phyloP scores from a whole-genome alignment of 176 grass and related monocot species.

The Themeda triandra region DNA sequence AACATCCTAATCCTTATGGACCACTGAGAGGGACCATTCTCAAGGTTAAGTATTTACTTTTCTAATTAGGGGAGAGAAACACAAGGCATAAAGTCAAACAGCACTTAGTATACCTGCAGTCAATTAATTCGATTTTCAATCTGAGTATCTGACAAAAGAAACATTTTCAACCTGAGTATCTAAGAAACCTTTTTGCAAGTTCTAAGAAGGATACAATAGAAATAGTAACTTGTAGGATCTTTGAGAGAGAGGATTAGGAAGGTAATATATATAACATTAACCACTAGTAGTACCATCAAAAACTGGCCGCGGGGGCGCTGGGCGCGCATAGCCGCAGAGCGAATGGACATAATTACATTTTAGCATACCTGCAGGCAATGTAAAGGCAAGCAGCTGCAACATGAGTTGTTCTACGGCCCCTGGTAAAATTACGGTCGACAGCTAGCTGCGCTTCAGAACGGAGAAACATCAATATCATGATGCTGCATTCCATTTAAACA shows the following conservation, averaged over 20 bases:
- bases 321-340: not conserved
- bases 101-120: not conserved
- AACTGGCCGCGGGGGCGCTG: not conserved
- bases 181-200: not conserved
- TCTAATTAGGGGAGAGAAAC: not conserved
- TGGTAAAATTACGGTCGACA: conserved; percentile 79
- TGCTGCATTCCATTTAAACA: conserved; percentile 9
- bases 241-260: not conserved
- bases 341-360: not conserved
- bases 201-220: not conserved
- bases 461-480: conserved; percentile 23
- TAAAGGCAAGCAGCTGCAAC: conserved; percentile 91
- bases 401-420: conserved; percentile 60
- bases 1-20: not conserved
- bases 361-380: conserved; percentile 76
- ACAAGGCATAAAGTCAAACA: not conserved
- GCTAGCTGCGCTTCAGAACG: conserved; percentile 68
- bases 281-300: not conserved
- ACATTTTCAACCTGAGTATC: not conserved
- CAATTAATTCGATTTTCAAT: not conserved
- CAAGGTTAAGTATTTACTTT: conserved; percentile 7
- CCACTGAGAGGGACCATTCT: not conserved
- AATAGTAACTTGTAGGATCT: not conserved
- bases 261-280: not conserved
- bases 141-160: not conserved